Base-by-base conservation (phyloP, 2,329 filamentous ascomycete genomes). In the Pyrenochaeta sp. region DNA sequence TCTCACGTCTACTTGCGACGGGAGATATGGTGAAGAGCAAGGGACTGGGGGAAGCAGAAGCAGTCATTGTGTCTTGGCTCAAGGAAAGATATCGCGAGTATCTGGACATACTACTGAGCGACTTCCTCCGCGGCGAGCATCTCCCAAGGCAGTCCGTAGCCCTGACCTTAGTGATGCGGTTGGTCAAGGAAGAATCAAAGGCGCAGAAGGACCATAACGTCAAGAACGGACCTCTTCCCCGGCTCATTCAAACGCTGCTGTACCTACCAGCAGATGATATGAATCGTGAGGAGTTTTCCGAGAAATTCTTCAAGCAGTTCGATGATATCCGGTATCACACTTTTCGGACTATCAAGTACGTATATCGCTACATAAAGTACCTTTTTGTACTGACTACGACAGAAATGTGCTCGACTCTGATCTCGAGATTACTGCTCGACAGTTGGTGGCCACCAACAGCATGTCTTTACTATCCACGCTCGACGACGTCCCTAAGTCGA, bases 271-370 rank as follows among this genome's bases (percentile, higher is more conserved):
- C 85, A 42, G 82, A 84, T 22, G 84, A 86, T 39, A 83, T 85
- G 36, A 81, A 89, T n/a, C 85, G 88, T 50, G 83, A 87, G 46
- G 88, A 92, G 54, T 97, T 94, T 64, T 82, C 90, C 27, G 86
- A 91, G 56, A 92, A 92, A 65, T 97, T 88, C 73, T 83, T 93
- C 49, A 88, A 91, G 73, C 84, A 90, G 75, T 93, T 89, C 73
- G 91, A 95, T 70, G 95, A 98, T 76, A 84, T 97, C 59, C 85
- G 92, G 63, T 96, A 90, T 76, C 92, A 91, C 76, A 92, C 92
- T 0, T 91, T 96, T 72, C 84, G 88, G 68, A 86, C 86, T 13
- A 81, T 96, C 66, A 86, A 86, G 89, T 92, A 85, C 68, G 88
- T 82, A 15, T 12, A 12, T 3, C 25, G 19, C 2, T n/a, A n/a